These are phyloP conservation scores for Trichoderma atroviride DNA, from an alignment of 2,329 filamentous ascomycete species.

Conservation along the genomic window DNA sequence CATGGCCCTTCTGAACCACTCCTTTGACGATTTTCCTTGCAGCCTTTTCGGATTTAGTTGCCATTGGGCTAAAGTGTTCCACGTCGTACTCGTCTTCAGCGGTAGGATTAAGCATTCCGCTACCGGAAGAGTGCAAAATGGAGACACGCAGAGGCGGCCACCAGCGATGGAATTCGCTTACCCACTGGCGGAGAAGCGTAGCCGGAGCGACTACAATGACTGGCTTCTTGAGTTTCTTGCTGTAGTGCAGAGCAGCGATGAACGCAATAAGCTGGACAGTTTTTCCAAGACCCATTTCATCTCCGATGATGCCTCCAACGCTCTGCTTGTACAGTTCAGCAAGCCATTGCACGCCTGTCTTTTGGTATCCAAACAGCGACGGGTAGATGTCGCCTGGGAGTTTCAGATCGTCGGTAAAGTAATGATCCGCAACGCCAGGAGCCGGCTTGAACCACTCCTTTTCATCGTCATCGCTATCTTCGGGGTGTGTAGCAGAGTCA, in stretches of 20 bases:
- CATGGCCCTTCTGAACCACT: slow-evolving; percentile 82
- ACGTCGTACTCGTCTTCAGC: slow-evolving; percentile 57
- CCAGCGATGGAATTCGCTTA: slow-evolving; percentile 97
- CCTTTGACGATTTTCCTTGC: slow-evolving; percentile 80
- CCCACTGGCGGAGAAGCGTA: slow-evolving; percentile 96
- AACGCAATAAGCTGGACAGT: slow-evolving; percentile 76
- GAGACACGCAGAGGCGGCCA: slow-evolving; percentile 98
- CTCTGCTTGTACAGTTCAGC: slow-evolving; percentile 87
- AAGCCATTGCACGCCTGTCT: slow-evolving; percentile 95
- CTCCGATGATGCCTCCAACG: slow-evolving; percentile 91
- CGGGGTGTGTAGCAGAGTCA: slow-evolving; percentile 40
- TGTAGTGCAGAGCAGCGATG: slow-evolving; percentile 89
- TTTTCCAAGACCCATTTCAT: slow-evolving; percentile 99
- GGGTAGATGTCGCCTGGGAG: slow-evolving; percentile 92
- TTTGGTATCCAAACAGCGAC: slow-evolving; percentile 93
- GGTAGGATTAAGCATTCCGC: slow-evolving; percentile 89
- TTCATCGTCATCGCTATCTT: slow-evolving; percentile 49
- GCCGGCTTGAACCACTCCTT: slow-evolving; percentile 84
- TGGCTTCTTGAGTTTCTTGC: slow-evolving; percentile 78
- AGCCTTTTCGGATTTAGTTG: slow-evolving; percentile 51
- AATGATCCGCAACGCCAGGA: slow-evolving; percentile 76
- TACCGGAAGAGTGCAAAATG: slow-evolving; percentile 92
- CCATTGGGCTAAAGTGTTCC: slow-evolving; percentile 44
- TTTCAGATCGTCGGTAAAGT: slow-evolving; percentile 73
- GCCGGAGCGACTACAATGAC: slow-evolving; percentile 92